These are phyloP conservation scores for Pyrenophora tritici-repentis DNA, from an alignment of 2,329 filamentous ascomycete genomes.

Conservation along the genomic window DNA sequence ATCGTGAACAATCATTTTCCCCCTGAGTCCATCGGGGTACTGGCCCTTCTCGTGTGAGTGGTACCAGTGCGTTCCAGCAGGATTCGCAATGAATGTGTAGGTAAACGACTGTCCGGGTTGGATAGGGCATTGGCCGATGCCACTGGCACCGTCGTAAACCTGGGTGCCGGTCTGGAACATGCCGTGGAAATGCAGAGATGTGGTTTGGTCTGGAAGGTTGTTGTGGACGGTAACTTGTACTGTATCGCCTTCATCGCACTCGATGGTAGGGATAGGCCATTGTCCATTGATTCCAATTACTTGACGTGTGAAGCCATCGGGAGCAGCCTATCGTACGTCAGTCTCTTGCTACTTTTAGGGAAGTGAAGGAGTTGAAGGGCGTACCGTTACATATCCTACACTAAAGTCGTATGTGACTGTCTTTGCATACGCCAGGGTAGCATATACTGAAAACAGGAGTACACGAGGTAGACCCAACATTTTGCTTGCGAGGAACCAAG, in stretches of 20 bases:
- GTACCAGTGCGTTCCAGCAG: conserved; percentile 64
- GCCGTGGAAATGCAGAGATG: conserved; percentile 56
- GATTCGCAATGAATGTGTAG: conserved; percentile 67
- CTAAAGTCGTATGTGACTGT: conserved; percentile 57
- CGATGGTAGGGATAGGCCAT: conserved; percentile 59
- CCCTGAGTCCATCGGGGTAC: conserved; percentile 48
- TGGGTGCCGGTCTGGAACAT: conserved; percentile 57
- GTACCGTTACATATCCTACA: conserved; percentile 55
- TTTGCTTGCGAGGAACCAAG: not conserved
- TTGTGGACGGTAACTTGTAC: conserved; percentile 43
- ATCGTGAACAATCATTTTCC: conserved; percentile 48
- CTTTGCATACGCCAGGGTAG: conserved; percentile 25
- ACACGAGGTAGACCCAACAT: conserved; percentile 12
- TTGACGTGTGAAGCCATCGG: conserved; percentile 70
- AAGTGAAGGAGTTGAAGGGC: not conserved
- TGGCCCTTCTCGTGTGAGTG: conserved; percentile 63
- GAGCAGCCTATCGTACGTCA: conserved; percentile 39
- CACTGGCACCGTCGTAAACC: conserved; percentile 79
- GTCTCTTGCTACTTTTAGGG: not conserved
- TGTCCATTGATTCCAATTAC: conserved; percentile 76
- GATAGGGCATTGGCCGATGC: conserved; percentile 66
- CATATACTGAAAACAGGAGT: conserved; percentile 8
- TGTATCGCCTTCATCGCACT: conserved; percentile 61
- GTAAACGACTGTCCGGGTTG: conserved; percentile 65
- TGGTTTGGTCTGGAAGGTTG: conserved; percentile 25